Evolutionary conservation across 179 eudicot genomes (phyloP).

Genomic region (Pouteria campechiana): DNA sequence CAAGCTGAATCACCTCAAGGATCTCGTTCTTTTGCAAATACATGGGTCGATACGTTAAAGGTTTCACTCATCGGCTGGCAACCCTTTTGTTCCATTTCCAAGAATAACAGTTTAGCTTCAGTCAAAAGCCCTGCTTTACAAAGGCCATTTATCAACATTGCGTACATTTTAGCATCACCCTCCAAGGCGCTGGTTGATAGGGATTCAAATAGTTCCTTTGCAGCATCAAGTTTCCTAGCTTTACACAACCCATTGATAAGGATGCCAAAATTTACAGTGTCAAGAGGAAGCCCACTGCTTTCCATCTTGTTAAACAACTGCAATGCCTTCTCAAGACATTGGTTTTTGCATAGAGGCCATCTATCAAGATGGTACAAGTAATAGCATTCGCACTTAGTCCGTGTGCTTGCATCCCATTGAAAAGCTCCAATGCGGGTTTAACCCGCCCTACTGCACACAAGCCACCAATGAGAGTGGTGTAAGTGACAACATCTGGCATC

Average conservation of each 20-base stretch:
- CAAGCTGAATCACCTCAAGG: conserved; percentile 26
- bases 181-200: conserved; percentile 17
- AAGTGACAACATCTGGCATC: conserved; percentile 19
- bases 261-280: conserved; percentile 8
- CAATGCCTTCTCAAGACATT: conserved; percentile 27
- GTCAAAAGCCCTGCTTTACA: conserved; percentile 22
- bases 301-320: conserved; percentile 18
- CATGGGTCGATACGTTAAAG: conserved; percentile 25
- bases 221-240: conserved; percentile 24
- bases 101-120: conserved; percentile 19
- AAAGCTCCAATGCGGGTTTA: conserved; percentile 18
- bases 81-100: conserved; percentile 36
- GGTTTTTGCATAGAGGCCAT: conserved; percentile 38
- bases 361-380: conserved; percentile 25
- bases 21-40: conserved; percentile 16
- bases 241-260: conserved; percentile 39
- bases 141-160: conserved; percentile 28
- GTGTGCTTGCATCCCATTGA: conserved; percentile 19
- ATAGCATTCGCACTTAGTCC: conserved; percentile 13
- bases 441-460: conserved; percentile 21
- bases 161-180: conserved; percentile 22
- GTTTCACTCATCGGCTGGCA: conserved; percentile 24
- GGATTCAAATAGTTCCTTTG: conserved; percentile 19
- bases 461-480: conserved; percentile 24
- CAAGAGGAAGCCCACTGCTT: conserved; percentile 5